These are phyloP conservation scores for Vigna nakashimae DNA, from an alignment of 306 rosid species.

Conservation along the genomic window DNA sequence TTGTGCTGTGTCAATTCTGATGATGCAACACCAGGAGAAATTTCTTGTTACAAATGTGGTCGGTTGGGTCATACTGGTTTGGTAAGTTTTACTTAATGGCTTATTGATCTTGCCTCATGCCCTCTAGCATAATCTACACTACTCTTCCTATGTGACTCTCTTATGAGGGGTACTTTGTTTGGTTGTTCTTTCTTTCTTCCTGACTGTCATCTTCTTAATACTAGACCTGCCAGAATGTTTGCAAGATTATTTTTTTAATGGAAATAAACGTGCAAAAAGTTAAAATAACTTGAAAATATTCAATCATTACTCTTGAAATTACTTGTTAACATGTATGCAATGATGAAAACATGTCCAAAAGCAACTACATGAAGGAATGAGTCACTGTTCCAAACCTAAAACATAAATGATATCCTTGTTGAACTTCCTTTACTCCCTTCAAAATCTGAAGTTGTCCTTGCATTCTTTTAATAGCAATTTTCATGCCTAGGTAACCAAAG, in stretches of 20 bases:
- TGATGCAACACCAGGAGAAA: conserved; percentile 47
- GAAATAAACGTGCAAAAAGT: background rate
- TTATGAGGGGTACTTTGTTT: background rate
- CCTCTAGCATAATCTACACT: background rate
- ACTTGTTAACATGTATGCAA: conserved; percentile 2
- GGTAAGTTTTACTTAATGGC: conserved; percentile 63
- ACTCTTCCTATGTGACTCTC: background rate
- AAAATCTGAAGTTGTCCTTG: background rate
- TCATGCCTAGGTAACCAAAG: background rate
- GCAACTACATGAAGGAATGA: background rate
- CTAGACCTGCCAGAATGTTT: background rate
- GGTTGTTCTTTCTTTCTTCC: background rate
- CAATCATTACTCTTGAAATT: background rate
- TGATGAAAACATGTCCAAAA: background rate
- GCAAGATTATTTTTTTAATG: background rate
- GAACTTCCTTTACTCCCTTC: background rate
- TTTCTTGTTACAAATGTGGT: conserved; percentile 94
- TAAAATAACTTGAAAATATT: conserved; percentile 10
- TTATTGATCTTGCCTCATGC: background rate
- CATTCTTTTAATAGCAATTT: conserved; percentile 7
- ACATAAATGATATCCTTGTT: background rate
- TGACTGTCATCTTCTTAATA: background rate
- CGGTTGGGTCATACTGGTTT: conserved; percentile 82
- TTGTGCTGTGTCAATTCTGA: conserved; percentile 67
- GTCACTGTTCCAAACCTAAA: background rate